These are phyloP conservation scores for Paramyrothecium roridum DNA, from an alignment of 2,329 filamentous ascomycete species.

Conservation along the genomic window DNA sequence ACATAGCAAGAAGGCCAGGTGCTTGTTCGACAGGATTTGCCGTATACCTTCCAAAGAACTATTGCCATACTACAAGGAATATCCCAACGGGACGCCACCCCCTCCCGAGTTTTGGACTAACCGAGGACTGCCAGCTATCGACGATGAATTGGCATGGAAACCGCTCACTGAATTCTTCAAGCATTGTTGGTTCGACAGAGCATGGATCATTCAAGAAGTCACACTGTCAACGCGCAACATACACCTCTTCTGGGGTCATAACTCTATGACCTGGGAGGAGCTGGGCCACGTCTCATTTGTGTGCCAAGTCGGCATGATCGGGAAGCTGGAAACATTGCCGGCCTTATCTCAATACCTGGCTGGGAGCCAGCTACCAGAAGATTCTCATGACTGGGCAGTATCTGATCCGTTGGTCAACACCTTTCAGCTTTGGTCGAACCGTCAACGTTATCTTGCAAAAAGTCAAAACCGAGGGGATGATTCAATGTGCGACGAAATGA, in stretches of 20 bases:
- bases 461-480: neutral
- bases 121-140: neutral
- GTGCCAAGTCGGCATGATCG: neutral
- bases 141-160: conserved; percentile 1
- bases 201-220: conserved; percentile 13
- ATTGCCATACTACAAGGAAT: neutral
- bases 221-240: conserved; percentile 7
- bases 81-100: neutral
- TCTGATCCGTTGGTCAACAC: neutral
- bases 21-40: neutral
- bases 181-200: conserved; percentile 10
- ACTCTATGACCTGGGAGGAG: conserved; percentile 6
- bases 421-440: conserved; percentile 2
- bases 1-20: neutral
- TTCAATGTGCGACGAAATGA: neutral
- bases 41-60: conserved; percentile 1
- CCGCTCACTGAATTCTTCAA: conserved; percentile 10
- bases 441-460: neutral
- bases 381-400: neutral
- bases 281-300: conserved; percentile 1
- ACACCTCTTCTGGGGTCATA: conserved; percentile 8
- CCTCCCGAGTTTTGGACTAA: neutral
- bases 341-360: neutral
- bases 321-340: neutral
- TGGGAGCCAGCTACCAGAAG: neutral